Base-by-base conservation (phyloP, 2,329 filamentous ascomycete genomes). In the Neopestalotiopsis clavispora region DNA sequence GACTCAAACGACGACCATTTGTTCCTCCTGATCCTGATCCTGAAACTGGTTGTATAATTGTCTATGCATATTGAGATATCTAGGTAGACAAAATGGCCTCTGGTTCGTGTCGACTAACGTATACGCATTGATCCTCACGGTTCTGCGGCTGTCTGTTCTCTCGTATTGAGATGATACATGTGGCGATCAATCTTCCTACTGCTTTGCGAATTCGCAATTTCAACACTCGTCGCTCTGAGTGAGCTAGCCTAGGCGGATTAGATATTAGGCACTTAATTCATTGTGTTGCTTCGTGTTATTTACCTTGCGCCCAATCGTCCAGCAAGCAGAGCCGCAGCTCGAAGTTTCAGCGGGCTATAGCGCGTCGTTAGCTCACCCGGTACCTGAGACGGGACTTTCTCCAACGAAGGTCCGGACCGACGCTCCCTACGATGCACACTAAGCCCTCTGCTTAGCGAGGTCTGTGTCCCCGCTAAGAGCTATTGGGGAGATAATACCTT, bases 361-460 rank as follows among this genome's bases (percentile, higher is more conserved):
- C 45, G 45, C n/a, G n/a, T n/a, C 9, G 20, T 10, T 52, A 52
- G n/a, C n/a, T n/a, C 13, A 59, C n/a, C 32, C 10, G 2, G 57
- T 40, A 52, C 61, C 61, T 64, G 61, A 64, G 61, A 64, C 61
- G 38, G 61, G 61, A 64, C 23, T 64, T 64, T 52, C 61, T 52
- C 61, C 61, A 64, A 64, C 61, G 30, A n/a, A 64, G n/a, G 61
- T 64, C 61, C 61, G 61, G 23, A 28, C 23, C 12, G 7, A 30
- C 45, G 13, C 14, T n/a, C 14, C n/a, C 42, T 52, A n/a, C 6
- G 45, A 10, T n/a, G 17, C 14, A 6, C 10, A 10, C 10, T 38
- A 38, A 10, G 34, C 10, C 34, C 34, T 38, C 34, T 10, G 34
- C 10, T 7, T 10, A 38, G 34, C 34, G 34, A 38, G 34, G 34